A percentile compares a stretch with the other conserved stretches of the same genome.
These are phyloP conservation scores for Cokeromyces recurvatus DNA, from an alignment of 371 early-diverging fungal species.

Conservation along the genomic window DNA sequence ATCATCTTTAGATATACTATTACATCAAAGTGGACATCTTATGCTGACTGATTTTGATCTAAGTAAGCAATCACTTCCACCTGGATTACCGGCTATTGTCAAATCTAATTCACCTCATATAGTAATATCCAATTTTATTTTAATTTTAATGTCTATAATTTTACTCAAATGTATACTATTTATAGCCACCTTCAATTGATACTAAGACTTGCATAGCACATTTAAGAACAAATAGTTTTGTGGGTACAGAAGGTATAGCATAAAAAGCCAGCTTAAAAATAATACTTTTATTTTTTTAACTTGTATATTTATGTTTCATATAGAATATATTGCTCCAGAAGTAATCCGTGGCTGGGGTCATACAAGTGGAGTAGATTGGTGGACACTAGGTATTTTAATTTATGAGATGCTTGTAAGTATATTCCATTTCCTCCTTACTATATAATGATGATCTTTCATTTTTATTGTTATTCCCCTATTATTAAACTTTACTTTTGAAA, in stretches of 20 bases:
- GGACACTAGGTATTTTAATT: constrained; percentile 96
- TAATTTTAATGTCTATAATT: too few species aligned
- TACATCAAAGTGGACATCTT: constrained; percentile 92
- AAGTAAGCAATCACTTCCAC: constrained; percentile 78
- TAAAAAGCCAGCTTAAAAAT: constrained; percentile 6
- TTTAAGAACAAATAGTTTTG: constrained; percentile 91
- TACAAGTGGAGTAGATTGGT: constrained; percentile 96
- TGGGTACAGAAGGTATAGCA: constrained; percentile 86
- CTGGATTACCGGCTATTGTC: constrained; percentile 72
- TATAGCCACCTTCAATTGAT: constrained; percentile 66
- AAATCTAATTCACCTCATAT: constrained; percentile 53
- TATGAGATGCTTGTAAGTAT: constrained; percentile 90
- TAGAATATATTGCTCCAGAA: constrained; percentile 96
- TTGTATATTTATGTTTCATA: background rate
- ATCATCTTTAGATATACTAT: constrained; percentile 87
- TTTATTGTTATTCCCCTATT: background rate
- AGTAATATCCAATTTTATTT: constrained; percentile 32
- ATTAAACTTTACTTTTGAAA: background rate
- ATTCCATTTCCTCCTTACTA: background rate
- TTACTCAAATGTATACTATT: background rate
- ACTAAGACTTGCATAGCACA: constrained; percentile 84
- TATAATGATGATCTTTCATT: background rate
- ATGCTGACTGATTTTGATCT: constrained; percentile 97
- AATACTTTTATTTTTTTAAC: background rate
- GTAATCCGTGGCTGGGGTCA: constrained; percentile 89